These are phyloP conservation scores for Heliosperma pusillum DNA, from an alignment of 148 eudicot genomes.

Conservation along the genomic window DNA sequence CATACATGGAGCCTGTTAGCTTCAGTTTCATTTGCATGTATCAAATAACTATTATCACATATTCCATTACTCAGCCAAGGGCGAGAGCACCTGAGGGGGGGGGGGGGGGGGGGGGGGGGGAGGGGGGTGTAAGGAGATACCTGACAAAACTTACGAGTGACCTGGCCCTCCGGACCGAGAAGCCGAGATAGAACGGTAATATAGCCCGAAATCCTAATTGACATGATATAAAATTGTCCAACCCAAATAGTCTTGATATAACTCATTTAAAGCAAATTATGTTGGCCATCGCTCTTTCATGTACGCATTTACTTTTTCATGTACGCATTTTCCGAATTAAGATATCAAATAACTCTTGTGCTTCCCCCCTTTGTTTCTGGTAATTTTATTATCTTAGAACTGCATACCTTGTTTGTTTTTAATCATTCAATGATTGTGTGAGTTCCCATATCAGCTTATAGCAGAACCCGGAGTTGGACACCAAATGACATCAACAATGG, in stretches of 20 bases:
- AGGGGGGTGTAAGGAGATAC: neutral
- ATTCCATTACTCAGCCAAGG: neutral
- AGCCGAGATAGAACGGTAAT: no score
- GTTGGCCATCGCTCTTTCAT: no score
- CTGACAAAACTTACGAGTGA: neutral
- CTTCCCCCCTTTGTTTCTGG: neutral
- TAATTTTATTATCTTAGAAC: neutral
- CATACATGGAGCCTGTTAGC: neutral
- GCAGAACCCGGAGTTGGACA: conserved; percentile 80
- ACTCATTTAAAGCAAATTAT: no score
- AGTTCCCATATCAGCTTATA: conserved; percentile 44
- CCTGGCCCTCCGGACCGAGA: no score
- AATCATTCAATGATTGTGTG: neutral
- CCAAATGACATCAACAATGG: conserved; percentile 77
- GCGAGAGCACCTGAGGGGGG: neutral
- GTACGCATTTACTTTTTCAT: no score
- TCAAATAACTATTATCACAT: neutral
- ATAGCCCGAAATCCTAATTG: no score
- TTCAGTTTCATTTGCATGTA: neutral
- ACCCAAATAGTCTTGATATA: no score
- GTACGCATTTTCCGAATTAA: no score
- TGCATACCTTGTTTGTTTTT: neutral
- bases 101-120: neutral
- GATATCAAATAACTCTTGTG: no score
- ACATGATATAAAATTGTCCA: no score